phyloP scores from a whole-genome alignment of 2,329 filamentous ascomycete genomes.

The Sarocladiaceae sp. region DNA sequence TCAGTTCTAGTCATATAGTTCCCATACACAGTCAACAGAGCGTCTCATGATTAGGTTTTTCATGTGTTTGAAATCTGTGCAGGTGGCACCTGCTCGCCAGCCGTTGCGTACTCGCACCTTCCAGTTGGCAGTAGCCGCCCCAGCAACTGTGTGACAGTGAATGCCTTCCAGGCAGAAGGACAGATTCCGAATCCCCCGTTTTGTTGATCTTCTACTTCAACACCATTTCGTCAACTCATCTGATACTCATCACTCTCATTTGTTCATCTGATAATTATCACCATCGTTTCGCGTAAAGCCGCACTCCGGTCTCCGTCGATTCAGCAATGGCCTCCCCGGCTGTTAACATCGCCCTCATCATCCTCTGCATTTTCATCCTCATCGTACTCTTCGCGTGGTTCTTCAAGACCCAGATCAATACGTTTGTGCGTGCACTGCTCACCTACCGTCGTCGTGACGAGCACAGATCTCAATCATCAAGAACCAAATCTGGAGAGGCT shows the following conservation, averaged over 20 bases:
- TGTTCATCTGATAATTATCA: too few relatives aligned
- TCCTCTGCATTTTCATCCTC: slow-evolving; percentile 26
- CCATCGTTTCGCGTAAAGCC: too few relatives aligned
- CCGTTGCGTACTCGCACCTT: too few relatives aligned
- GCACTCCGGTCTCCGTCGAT: too few relatives aligned
- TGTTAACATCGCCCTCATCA: slow-evolving; percentile 25
- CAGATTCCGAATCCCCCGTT: not conserved
- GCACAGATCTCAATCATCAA: not conserved
- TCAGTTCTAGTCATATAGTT: too few relatives aligned
- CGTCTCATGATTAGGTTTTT: too few relatives aligned
- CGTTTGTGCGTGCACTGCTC: slow-evolving; percentile 24
- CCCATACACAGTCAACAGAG: too few relatives aligned
- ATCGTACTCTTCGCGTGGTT: slow-evolving; percentile 25
- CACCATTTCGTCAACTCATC: too few relatives aligned
- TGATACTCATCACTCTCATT: too few relatives aligned
- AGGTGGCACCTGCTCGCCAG: too few relatives aligned
- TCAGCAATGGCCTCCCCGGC: slow-evolving; percentile 24
- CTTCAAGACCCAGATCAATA: slow-evolving; percentile 22
- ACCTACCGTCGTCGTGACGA: slow-evolving; percentile 12
- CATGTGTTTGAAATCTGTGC: too few relatives aligned
- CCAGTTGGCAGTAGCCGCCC: too few relatives aligned
- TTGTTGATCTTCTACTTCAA: not conserved
- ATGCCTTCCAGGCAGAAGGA: not conserved
- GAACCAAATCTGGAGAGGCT: not conserved
- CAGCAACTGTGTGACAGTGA: not conserved